Conservation (phyloP, 768 basidiomycete genomes). For the Myochromella boudieri region DNA sequence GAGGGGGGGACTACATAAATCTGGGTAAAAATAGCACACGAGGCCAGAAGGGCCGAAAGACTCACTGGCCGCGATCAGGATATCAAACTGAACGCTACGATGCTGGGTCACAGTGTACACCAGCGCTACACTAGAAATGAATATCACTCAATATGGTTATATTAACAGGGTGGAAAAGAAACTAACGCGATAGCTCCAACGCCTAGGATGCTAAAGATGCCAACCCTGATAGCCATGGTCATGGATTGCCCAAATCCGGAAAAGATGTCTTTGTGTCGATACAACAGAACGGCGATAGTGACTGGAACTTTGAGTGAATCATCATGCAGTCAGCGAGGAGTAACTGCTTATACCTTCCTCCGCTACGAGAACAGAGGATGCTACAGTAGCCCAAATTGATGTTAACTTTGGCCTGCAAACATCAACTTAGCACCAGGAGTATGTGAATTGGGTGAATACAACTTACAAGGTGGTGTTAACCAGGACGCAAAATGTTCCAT, state of each 20-base stretch:
- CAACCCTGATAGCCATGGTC: slow-evolving; percentile 28
- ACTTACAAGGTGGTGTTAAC: slow-evolving; percentile 20
- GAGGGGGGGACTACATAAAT: slow-evolving; percentile 22
- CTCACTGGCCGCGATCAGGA: slow-evolving; percentile 27
- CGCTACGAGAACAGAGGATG: slow-evolving; percentile 20
- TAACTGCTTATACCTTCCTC: slow-evolving; percentile 21
- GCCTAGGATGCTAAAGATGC: slow-evolving; percentile 26
- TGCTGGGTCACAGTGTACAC: slow-evolving; percentile 22
- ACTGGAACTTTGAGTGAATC: slow-evolving; percentile 13
- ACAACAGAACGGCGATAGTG: slow-evolving; percentile 23
- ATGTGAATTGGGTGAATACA: neutral
- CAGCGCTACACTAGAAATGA: slow-evolving; percentile 25
- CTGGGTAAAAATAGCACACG: neutral
- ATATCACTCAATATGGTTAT: neutral
- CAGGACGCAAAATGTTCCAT: slow-evolving; percentile 30
- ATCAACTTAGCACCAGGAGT: neutral
- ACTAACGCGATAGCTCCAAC: slow-evolving; percentile 17
- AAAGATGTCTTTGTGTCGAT: slow-evolving; percentile 23
- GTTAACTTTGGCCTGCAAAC: slow-evolving; percentile 25
- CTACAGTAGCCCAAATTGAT: slow-evolving; percentile 23
- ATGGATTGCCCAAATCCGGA: slow-evolving; percentile 24
- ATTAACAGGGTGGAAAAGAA: neutral
- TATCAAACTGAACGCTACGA: slow-evolving; percentile 27
- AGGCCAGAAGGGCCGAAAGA: neutral
- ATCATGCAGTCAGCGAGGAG: neutral